These are phyloP conservation scores for Colletotrichum tropicicola DNA, from an alignment of 2,329 filamentous ascomycete species.

Conservation along the genomic window DNA sequence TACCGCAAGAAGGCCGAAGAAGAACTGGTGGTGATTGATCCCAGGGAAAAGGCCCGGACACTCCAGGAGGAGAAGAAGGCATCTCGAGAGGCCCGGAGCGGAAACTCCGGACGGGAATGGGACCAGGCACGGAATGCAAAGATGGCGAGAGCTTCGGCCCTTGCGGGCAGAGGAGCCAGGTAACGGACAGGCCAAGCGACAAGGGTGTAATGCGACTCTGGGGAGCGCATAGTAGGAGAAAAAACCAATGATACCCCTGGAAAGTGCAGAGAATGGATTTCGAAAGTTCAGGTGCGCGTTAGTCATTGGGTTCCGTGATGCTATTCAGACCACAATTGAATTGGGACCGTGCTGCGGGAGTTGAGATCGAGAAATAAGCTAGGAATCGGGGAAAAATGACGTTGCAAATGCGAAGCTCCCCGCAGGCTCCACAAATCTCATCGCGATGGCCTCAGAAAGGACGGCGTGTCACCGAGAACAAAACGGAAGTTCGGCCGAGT, in stretches of 20 bases:
- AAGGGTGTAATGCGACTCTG: slow-evolving; percentile 21
- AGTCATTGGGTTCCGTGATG: slow-evolving; percentile 18
- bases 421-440: slow-evolving; percentile 22
- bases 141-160: slow-evolving; percentile 60
- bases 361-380: slow-evolving; percentile 26
- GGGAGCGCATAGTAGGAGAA: slow-evolving; percentile 8
- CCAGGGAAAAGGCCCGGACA: slow-evolving; percentile 80
- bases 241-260: slow-evolving; percentile 30
- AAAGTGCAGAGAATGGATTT: neutral
- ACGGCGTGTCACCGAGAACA: slow-evolving; percentile 10
- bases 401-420: slow-evolving; percentile 15
- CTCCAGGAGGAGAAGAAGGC: slow-evolving; percentile 72
- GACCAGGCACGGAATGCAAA: slow-evolving; percentile 67
- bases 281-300: slow-evolving; percentile 21
- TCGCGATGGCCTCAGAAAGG: slow-evolving; percentile 24
- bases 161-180: slow-evolving; percentile 65
- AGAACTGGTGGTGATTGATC: slow-evolving; percentile 92
- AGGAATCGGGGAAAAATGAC: slow-evolving; percentile 28
- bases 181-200: slow-evolving; percentile 37
- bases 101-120: slow-evolving; percentile 64
- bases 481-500: slow-evolving; percentile 24
- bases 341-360: slow-evolving; percentile 11
- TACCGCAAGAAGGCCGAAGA: slow-evolving; percentile 94
- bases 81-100: slow-evolving; percentile 62
- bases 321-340: slow-evolving; percentile 27